Percentiles rank a stretch among this genome's conserved stretches.
phyloP scores from a whole-genome alignment of 352 stramenopile species.

The Globisporangium paddicum region DNA sequence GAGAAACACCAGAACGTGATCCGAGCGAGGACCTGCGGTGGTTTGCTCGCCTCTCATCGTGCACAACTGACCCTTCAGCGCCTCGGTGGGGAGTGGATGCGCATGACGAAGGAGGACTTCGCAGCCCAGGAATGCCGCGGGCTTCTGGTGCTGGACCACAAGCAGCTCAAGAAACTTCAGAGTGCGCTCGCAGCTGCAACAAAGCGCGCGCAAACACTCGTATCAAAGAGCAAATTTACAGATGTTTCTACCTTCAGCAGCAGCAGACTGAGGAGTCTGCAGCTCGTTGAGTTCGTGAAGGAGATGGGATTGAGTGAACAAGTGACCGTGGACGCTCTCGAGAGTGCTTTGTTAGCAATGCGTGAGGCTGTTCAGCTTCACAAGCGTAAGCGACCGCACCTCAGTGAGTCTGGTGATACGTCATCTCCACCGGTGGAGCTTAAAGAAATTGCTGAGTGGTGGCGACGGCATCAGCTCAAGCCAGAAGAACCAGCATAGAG shows the following conservation, averaged over 20 bases:
- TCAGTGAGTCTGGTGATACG: constrained; percentile 4
- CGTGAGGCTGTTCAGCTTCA: constrained; percentile 4
- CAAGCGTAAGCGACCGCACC: constrained; percentile 14
- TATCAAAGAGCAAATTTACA: constrained; percentile 1
- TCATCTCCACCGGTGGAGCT: constrained; percentile 11
- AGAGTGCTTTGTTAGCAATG: background rate
- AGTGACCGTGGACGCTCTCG: background rate
- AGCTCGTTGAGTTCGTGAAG: constrained; percentile 32
- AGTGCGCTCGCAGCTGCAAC: constrained; percentile 18
- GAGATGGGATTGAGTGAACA: constrained; percentile 14
- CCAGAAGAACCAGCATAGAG: background rate
- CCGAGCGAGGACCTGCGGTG: constrained; percentile 14
- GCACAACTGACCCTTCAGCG: background rate
- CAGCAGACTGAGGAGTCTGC: constrained; percentile 10
- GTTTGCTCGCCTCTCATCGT: background rate
- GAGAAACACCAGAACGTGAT: constrained; percentile 36
- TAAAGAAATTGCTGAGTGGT: constrained; percentile 55
- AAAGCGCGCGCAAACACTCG: constrained; percentile 1
- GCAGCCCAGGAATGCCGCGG: constrained; percentile 32
- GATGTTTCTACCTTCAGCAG: background rate
- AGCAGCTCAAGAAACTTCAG: constrained; percentile 25
- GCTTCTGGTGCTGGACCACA: constrained; percentile 36
- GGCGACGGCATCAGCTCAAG: constrained; percentile 20
- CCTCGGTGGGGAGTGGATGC: constrained; percentile 36
- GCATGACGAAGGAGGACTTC: constrained; percentile 52